Evolutionary conservation across 2,329 filamentous ascomycete genomes (phyloP).

Genomic region (Waltergamsia citrina): DNA sequence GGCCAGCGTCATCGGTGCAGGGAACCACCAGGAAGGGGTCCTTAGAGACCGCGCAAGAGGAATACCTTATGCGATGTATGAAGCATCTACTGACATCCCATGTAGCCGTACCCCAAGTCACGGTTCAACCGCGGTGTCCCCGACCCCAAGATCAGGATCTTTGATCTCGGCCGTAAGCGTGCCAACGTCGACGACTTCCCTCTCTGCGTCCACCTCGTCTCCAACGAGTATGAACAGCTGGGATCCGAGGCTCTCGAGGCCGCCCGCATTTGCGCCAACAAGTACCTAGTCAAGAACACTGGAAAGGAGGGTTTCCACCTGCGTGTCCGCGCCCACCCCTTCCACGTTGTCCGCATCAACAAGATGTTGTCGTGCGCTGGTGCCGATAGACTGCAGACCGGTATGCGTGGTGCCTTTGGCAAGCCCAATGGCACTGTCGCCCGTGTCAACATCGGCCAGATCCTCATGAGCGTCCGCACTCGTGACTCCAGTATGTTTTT

Average conservation of each 20-base stretch:
- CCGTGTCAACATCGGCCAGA: constrained; percentile 99
- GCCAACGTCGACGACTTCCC: constrained; percentile 99
- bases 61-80: no score
- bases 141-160: constrained; percentile 84
- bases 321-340: constrained; percentile 85
- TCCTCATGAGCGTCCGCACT: constrained; percentile 93
- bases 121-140: constrained; percentile 99
- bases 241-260: constrained; percentile 99
- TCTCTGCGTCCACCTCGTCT: constrained; percentile 97
- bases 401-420: constrained; percentile 99
- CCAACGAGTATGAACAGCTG: constrained; percentile 99
- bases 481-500: constrained; percentile 73
- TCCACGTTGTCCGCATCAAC: constrained; percentile 99
- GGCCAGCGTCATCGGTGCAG: constrained; percentile 2
- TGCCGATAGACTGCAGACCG: constrained; percentile 99
- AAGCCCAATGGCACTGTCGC: constrained; percentile 99
- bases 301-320: constrained; percentile 70
- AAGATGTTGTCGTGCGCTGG: constrained; percentile 99
- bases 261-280: constrained; percentile 99
- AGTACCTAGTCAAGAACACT: constrained; percentile 70
- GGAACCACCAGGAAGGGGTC: no score
- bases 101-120: constrained; percentile 94
- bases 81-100: constrained; percentile 10
- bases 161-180: constrained; percentile 97
- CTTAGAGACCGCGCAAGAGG: no score